phyloP scores from a whole-genome alignment of 2,329 filamentous ascomycete genomes.

The Cytospora chrysosperma region DNA sequence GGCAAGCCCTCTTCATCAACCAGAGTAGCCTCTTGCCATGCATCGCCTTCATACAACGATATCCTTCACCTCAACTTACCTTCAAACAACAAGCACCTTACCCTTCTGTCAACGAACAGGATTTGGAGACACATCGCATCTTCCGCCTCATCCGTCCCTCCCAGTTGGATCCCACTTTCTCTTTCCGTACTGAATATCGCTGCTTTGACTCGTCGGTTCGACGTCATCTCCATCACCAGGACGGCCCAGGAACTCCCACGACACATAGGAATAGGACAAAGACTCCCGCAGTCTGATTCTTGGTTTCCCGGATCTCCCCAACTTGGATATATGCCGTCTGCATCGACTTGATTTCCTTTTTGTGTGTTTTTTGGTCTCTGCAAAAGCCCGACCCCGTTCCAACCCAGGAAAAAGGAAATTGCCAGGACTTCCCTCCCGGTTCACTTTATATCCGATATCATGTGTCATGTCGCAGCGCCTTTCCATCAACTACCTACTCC shows the following conservation, averaged over 20 bases:
- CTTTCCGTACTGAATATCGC: slow-evolving; percentile 22
- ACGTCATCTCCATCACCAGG: slow-evolving; percentile 37
- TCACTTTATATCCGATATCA: slow-evolving; percentile 4
- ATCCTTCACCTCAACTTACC: slow-evolving; percentile 17
- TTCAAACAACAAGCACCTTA: slow-evolving; percentile 8
- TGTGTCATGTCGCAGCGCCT: slow-evolving; percentile 17
- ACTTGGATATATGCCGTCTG: slow-evolving; percentile 10
- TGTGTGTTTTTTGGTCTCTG: slow-evolving; percentile 13
- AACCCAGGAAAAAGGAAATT: slow-evolving; percentile 5
- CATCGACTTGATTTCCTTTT: slow-evolving; percentile 18
- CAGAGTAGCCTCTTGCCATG: slow-evolving; percentile 5
- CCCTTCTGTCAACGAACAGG: slow-evolving; percentile 13
- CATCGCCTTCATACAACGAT: slow-evolving; percentile 14
- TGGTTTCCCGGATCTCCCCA: slow-evolving; percentile 16
- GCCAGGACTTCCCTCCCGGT: slow-evolving; percentile 5
- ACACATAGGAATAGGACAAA: slow-evolving; percentile 29
- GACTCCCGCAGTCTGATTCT: slow-evolving; percentile 29
- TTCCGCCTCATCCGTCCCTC: background rate
- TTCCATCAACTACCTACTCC: slow-evolving; percentile 12
- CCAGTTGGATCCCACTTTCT: slow-evolving; percentile 19
- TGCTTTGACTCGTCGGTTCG: slow-evolving; percentile 53
- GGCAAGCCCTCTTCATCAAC: slow-evolving; percentile 21
- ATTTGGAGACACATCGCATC: slow-evolving; percentile 6
- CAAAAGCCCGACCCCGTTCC: slow-evolving; percentile 5
- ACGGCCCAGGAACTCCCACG: slow-evolving; percentile 27